These are phyloP conservation scores for Balansia obtecta DNA, from an alignment of 2,329 filamentous ascomycete species.

Conservation along the genomic window DNA sequence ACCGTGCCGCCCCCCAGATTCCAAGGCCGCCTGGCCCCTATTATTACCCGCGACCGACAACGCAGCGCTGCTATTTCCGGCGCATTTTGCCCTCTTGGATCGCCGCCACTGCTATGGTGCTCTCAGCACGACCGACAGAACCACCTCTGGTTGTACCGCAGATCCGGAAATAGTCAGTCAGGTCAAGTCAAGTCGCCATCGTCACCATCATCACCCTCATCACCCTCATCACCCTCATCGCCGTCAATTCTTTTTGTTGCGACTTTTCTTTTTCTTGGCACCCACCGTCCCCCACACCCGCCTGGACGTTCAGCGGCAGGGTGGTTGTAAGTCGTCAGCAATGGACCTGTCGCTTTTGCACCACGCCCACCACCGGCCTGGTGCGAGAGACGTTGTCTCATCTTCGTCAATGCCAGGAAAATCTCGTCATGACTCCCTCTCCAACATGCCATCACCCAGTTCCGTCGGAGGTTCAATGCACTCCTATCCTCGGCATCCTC, in stretches of 20 bases:
- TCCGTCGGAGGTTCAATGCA: neutral
- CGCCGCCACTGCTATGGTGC: neutral
- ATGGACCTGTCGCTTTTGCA: conserved; percentile 8
- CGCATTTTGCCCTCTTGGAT: neutral
- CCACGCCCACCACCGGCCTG: conserved; percentile 3
- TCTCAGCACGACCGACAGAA: neutral
- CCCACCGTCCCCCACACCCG: neutral
- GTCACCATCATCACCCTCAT: neutral
- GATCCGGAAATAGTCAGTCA: neutral
- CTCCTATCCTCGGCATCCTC: conserved; percentile 6
- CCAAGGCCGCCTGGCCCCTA: conserved; percentile 1
- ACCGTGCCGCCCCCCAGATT: too few relatives aligned
- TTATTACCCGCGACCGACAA: conserved; percentile 21
- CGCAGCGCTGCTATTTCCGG: conserved; percentile 6
- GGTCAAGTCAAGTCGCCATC: neutral
- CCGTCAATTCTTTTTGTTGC: too few relatives aligned
- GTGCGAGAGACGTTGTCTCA: conserved; percentile 1
- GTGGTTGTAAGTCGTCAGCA: neutral
- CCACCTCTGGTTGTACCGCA: neutral
- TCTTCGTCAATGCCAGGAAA: conserved; percentile 4
- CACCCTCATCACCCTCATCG: too few relatives aligned
- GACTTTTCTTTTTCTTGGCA: neutral
- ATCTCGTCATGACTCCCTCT: conserved; percentile 5
- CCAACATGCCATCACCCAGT: conserved; percentile 3
- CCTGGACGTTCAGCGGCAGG: neutral